phyloP scores from a whole-genome alignment of 2,329 filamentous ascomycete genomes.

The Knoxdaviesia capensis region DNA sequence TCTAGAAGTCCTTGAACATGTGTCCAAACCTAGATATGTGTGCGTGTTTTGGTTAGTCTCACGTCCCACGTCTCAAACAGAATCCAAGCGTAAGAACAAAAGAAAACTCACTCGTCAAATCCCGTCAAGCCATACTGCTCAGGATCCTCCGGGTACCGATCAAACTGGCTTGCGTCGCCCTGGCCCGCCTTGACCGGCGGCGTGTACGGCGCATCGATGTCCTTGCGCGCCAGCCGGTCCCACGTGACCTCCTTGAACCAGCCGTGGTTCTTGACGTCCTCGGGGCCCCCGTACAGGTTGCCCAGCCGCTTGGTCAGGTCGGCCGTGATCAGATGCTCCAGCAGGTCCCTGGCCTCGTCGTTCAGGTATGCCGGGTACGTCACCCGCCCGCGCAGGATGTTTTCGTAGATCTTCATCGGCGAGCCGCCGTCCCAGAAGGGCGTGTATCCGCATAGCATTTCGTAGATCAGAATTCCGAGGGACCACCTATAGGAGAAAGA shows the following conservation, averaged over 20 bases:
- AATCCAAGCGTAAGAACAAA: not conserved
- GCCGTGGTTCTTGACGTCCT: constrained; percentile 84
- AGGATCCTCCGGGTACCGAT: constrained; percentile 92
- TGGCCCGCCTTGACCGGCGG: constrained; percentile 85
- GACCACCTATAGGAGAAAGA: constrained; percentile 60
- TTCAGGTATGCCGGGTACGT: constrained; percentile 96
- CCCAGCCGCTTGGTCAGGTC: constrained; percentile 90
- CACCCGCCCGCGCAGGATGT: constrained; percentile 86
- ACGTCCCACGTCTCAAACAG: not conserved
- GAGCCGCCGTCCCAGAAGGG: constrained; percentile 98
- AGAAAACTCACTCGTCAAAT: constrained; percentile 59
- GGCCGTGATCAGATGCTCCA: constrained; percentile 81
- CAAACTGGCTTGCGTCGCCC: constrained; percentile 92
- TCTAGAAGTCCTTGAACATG: constrained; percentile 56
- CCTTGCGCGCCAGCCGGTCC: constrained; percentile 84
- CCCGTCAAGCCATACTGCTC: constrained; percentile 66
- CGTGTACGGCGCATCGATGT: constrained; percentile 95
- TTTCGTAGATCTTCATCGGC: constrained; percentile 98
- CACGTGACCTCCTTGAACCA: constrained; percentile 98
- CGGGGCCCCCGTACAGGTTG: constrained; percentile 76
- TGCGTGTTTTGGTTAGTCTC: not conserved
- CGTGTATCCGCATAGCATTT: constrained; percentile 98
- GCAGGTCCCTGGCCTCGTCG: constrained; percentile 77
- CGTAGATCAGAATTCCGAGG: constrained; percentile 91
- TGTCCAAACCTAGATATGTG: constrained; percentile 39